Evolutionary conservation across 2,329 filamentous ascomycete species (phyloP), one percentile per base, ranked within the genome.

Genomic region (Cytospora piceae): DNA sequence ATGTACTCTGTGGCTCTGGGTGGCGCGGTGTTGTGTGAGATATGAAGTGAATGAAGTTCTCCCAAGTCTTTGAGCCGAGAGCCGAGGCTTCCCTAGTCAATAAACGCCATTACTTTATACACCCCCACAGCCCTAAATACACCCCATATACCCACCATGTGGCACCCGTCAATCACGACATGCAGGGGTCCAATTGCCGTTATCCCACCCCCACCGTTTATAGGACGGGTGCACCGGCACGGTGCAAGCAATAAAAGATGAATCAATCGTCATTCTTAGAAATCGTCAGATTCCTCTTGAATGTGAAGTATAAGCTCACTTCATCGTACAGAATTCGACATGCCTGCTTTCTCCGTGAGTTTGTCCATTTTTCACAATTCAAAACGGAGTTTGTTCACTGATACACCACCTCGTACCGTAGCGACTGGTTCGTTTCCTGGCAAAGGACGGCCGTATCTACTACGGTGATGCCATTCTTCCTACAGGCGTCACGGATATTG

Each of bases 401-500:
- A 61, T 27, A 53, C 49, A n/a, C 31, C 17, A 22, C 34, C 72
- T 49, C 9, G 46, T 24, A 49, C n/a, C 8, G 46, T 49, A 92
- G 87, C 86, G 89, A 72, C 87, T 93, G 49, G 80, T 93, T 70
- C 88, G 90, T 61, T 93, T 93, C 78, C 83, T 92, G 11, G 87
- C 89, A 71, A 86, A 84, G 71, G 88, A 93, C 72, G 90, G 90
- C 74, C 81, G 82, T 64, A 83, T 85, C 42, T 90, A 91, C 77
- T 91, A 92, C 69, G 91, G 90, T 70, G 89, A 93, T 77, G 90
- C 90, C 67, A 86, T 93, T 64, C 83, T 92, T 24, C 87, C 88
- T 4, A 61, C 76, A 0, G 87, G 87, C 24, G 78, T 83, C 49
- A 85, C 75, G 58, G 87, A 92, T 72, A 82, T 91, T 68, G 78